Conservation (phyloP, 2,329 filamentous ascomycete genomes). For the Sporothrix curviconia region DNA sequence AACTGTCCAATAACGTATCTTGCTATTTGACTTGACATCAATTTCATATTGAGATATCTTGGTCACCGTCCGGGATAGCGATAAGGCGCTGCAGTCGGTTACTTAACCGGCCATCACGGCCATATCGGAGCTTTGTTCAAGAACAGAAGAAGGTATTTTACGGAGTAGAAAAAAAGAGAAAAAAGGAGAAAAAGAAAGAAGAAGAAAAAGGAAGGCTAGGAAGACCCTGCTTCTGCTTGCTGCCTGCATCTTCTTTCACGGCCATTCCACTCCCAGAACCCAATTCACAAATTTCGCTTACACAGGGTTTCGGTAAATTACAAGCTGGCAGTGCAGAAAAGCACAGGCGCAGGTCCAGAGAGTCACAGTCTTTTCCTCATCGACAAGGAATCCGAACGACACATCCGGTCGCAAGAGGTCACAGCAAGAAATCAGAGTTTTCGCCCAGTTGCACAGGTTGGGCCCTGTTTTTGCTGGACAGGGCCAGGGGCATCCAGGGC, state of each 20-base stretch:
- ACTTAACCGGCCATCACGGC: constrained; percentile 5
- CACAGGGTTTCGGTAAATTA: constrained; percentile 14
- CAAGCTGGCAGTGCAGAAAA: not conserved
- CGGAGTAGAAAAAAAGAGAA: not conserved
- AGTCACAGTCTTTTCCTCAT: not conserved
- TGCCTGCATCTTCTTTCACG: not conserved
- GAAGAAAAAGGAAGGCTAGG: not conserved
- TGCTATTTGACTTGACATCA: too few relatives aligned
- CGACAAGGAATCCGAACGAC: constrained; percentile 14
- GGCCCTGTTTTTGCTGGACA: not conserved
- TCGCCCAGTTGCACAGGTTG: not conserved
- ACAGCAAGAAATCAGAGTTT: not conserved
- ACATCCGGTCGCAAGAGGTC: constrained; percentile 13
- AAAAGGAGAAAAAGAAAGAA: not conserved
- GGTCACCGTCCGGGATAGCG: too few relatives aligned
- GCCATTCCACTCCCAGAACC: too few relatives aligned
- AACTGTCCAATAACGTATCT: too few relatives aligned
- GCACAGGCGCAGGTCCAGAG: not conserved
- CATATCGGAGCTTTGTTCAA: not conserved
- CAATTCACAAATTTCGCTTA: constrained; percentile 14
- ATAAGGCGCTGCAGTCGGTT: too few relatives aligned
- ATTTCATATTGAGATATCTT: too few relatives aligned
- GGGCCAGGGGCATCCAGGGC: not conserved
- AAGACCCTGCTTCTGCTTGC: not conserved
- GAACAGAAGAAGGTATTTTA: not conserved